A percentile compares a stretch with the other conserved stretches of the same genome.
These are phyloP conservation scores for Tephrocybe sp. DNA, from an alignment of 768 basidiomycete genomes.

Conservation along the genomic window DNA sequence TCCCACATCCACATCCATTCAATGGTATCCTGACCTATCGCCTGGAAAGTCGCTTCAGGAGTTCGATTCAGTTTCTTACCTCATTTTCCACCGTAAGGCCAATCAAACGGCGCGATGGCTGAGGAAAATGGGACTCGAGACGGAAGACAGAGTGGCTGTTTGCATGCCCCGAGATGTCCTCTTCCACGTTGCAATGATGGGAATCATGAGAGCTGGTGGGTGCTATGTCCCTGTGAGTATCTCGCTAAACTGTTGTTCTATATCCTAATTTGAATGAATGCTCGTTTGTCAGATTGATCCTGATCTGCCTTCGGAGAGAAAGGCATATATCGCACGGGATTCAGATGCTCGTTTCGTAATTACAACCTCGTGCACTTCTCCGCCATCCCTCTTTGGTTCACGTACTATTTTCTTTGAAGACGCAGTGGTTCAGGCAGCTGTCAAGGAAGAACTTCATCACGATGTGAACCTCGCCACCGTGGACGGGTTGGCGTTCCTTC, in stretches of 20 bases:
- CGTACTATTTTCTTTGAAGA: slow-evolving; percentile 26
- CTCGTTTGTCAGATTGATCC: slow-evolving; percentile 53
- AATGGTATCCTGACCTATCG: slow-evolving; percentile 30
- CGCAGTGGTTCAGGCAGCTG: slow-evolving; percentile 22
- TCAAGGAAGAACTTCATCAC: slow-evolving; percentile 26
- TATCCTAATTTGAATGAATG: neutral
- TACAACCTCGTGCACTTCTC: slow-evolving; percentile 24
- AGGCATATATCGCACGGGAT: slow-evolving; percentile 43
- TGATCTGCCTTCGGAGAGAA: slow-evolving; percentile 46
- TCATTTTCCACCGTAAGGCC: slow-evolving; percentile 31
- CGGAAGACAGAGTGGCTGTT: slow-evolving; percentile 43
- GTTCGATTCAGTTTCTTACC: slow-evolving; percentile 34
- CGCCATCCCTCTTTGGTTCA: slow-evolving; percentile 22
- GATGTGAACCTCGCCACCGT: slow-evolving; percentile 28
- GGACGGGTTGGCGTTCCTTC: slow-evolving; percentile 39
- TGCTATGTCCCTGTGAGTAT: slow-evolving; percentile 51
- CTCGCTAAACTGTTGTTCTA: neutral
- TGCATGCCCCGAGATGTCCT: slow-evolving; percentile 41
- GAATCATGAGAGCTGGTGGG: slow-evolving; percentile 46
- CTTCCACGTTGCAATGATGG: slow-evolving; percentile 44
- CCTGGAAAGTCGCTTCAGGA: slow-evolving; percentile 14
- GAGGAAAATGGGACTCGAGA: slow-evolving; percentile 29
- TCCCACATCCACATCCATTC: slow-evolving; percentile 25
- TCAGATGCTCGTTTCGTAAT: slow-evolving; percentile 41
- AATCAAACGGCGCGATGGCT: slow-evolving; percentile 47